Evolutionary conservation across 1,139 yeast species (phyloP).

Genomic region (Magnusiomyces ingens): DNA sequence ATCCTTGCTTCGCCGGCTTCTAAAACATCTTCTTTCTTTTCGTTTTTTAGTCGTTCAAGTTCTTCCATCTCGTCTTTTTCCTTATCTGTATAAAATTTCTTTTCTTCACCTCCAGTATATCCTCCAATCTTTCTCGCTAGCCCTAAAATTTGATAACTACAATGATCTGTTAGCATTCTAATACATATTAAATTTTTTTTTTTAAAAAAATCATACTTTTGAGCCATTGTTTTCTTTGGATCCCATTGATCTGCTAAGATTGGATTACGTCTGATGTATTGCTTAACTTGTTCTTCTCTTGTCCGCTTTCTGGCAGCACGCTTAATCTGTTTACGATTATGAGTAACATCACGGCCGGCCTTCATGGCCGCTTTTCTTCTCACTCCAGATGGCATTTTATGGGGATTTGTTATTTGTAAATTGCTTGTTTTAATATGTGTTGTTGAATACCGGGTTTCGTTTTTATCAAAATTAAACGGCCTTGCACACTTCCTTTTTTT

Average conservation of each 20-base stretch:
- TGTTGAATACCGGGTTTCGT: too few species aligned
- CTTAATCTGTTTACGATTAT: slow-evolving; percentile 36
- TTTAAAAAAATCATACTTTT: slow-evolving; percentile 39
- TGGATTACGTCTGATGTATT: slow-evolving; percentile 62
- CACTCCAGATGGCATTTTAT: slow-evolving; percentile 43
- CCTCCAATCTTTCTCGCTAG: slow-evolving; percentile 58
- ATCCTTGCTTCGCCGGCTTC: slow-evolving; percentile 75
- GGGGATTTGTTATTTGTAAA: not conserved
- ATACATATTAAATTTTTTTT: slow-evolving; percentile 13
- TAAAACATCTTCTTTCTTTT: slow-evolving; percentile 41
- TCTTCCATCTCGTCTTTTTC: slow-evolving; percentile 19
- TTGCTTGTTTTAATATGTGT: too few species aligned
- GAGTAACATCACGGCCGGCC: slow-evolving; percentile 32
- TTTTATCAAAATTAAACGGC: too few species aligned
- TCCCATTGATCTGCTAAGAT: slow-evolving; percentile 92
- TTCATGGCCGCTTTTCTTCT: slow-evolving; percentile 81
- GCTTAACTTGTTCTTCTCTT: slow-evolving; percentile 61
- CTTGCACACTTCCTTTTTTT: too few species aligned
- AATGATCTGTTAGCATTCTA: not conserved
- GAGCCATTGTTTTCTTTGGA: slow-evolving; percentile 66
- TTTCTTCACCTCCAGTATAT: slow-evolving; percentile 42
- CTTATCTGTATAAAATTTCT: slow-evolving; percentile 33
- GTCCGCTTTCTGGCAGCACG: slow-evolving; percentile 59
- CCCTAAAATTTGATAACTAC: slow-evolving; percentile 53
- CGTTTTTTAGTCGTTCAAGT: slow-evolving; percentile 33